A percentile compares a stretch with the other conserved stretches of the same genome.
These are phyloP conservation scores for Starmerella asiatica DNA, from an alignment of 805 yeast species.

Conservation along the genomic window DNA sequence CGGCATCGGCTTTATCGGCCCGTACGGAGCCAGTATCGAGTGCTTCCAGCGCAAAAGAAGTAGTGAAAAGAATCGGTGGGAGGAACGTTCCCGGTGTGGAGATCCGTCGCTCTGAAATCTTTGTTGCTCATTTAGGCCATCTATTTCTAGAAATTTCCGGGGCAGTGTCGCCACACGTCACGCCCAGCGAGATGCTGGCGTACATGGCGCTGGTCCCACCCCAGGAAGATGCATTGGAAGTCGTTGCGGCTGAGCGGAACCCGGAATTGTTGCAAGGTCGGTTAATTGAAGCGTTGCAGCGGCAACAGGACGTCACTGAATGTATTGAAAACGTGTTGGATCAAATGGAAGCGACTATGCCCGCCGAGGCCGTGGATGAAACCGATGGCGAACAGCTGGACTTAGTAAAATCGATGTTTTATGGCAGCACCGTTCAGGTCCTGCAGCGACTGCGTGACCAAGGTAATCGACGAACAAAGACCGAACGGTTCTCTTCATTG, in stretches of 20 bases:
- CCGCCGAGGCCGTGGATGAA: conserved; percentile 34
- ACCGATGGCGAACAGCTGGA: conserved; percentile 68
- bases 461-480: conserved; percentile 37
- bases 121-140: conserved; percentile 56
- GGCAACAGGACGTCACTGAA: conserved; percentile 96
- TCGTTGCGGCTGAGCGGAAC: conserved; percentile 2
- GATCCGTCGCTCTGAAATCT: conserved; percentile 67
- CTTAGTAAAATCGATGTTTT: conserved; percentile 63
- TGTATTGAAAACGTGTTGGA: conserved; percentile 88
- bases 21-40: too few species aligned
- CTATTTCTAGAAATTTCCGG: conserved; percentile 59
- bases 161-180: conserved; percentile 48
- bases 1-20: not conserved
- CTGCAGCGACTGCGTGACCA: conserved; percentile 31
- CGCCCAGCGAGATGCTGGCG: conserved; percentile 74
- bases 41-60: not conserved
- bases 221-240: conserved; percentile 23
- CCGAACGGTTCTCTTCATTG: conserved; percentile 67
- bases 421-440: conserved; percentile 72
- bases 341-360: conserved; percentile 57
- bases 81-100: conserved; percentile 67
- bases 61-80: conserved; percentile 69
- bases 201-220: conserved; percentile 56
- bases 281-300: conserved; percentile 17
- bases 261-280: conserved; percentile 4